Base-by-base conservation (phyloP, 83 land plant species). In the Thuja plicata region DNA sequence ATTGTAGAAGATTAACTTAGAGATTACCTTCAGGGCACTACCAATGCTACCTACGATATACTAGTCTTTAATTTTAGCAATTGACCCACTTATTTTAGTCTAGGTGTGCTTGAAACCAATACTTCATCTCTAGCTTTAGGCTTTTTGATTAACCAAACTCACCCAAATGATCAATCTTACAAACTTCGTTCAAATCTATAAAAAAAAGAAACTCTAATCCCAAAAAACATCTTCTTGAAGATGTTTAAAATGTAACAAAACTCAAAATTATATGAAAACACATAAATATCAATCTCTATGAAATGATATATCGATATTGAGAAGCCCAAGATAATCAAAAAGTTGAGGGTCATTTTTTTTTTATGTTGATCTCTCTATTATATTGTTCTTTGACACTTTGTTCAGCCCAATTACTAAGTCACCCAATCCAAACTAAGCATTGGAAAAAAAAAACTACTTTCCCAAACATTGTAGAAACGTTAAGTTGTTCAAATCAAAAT, bases 51-150 rank as follows among this genome's bases (percentile, higher is more conserved):
- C 94, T 3, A 92, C 86, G 48, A 89, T 94, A 34, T 90, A 91
- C 27, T 94, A 92, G 32, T 93, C 94, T 50, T 89, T 89, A 82
- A 91, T 62, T 78, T 94, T 94, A 17, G 96, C 96, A 94, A 86
- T 78, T 94, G 93, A 1, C 94, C 94, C 52, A 90, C 93, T 43
- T 57, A 57, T n/a, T n/a, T n/a, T 27, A 91, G 88, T 2, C 95
- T 94, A 5, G 93, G 92, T 17, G 91, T 93, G 0, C 94, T 92
- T 54, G 91, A 90, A 4, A 94, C 89, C 32, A 90, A 94, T 27
- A 94, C 92, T 82, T 91, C 88, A 10, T 89, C 90, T 50, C 94
- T 91, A 0, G 77, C 32, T 84, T 91, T 94, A 4, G 90, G 62
- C 2, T 92, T 27, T 52, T 88, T 92, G 3, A 92, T 60, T 37